Percentiles rank a stretch among this genome's conserved stretches.
Evolutionary conservation across 2,329 filamentous ascomycete species (phyloP).

Genomic region (Botryosphaeria dothidea): DNA sequence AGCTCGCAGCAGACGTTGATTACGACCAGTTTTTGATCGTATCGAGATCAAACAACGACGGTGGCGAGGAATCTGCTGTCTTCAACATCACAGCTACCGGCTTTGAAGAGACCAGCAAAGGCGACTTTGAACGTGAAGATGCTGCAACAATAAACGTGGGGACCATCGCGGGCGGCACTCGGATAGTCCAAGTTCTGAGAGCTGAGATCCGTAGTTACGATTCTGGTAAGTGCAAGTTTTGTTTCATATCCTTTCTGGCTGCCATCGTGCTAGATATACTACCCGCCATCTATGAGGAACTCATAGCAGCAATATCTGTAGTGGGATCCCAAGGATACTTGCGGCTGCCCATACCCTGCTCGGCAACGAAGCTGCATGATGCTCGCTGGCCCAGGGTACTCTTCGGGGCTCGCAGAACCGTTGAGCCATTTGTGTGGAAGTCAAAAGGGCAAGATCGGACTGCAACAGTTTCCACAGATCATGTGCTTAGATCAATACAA

Average conservation of each 20-base stretch:
- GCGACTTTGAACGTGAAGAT: conserved; percentile 89
- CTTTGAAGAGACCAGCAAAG: conserved; percentile 74
- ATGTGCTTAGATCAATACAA: conserved; percentile 19
- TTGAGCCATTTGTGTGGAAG: neutral
- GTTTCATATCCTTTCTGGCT: neutral
- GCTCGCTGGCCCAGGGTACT: neutral
- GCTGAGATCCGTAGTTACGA: conserved; percentile 91
- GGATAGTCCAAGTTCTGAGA: conserved; percentile 84
- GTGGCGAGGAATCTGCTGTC: conserved; percentile 75
- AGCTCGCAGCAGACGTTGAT: conserved; percentile 54
- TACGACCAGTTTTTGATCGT: conserved; percentile 83
- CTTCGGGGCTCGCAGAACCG: neutral
- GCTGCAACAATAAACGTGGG: conserved; percentile 85
- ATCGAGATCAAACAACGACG: conserved; percentile 65
- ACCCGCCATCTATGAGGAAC: neutral
- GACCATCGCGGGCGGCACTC: conserved; percentile 74
- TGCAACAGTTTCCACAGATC: conserved; percentile 6
- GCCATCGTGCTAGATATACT: neutral
- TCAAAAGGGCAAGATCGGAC: neutral
- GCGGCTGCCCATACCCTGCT: neutral
- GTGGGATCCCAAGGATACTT: neutral
- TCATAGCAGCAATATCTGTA: neutral
- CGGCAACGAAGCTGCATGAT: neutral
- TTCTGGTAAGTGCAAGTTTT: conserved; percentile 62
- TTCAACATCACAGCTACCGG: conserved; percentile 73